phyloP scores from a whole-genome alignment of 495 filamentous ascomycete species.

The Ramalina peruviana region DNA sequence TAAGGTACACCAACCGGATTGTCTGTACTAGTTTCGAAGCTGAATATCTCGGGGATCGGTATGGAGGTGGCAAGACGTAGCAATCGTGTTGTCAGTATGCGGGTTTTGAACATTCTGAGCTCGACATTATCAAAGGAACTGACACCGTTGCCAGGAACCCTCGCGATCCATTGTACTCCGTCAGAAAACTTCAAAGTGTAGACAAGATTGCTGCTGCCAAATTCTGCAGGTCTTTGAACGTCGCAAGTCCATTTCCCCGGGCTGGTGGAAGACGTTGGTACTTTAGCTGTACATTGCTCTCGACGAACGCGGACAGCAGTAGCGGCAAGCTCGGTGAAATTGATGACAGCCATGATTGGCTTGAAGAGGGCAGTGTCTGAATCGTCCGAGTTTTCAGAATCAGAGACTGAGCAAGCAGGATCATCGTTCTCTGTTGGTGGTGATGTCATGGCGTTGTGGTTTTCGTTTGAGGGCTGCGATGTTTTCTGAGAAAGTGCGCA shows the following conservation, averaged over 20 bases:
- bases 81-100: constrained; percentile 11
- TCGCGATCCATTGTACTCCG: constrained; percentile 2
- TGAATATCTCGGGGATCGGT: constrained; percentile 20
- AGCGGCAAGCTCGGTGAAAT: not conserved
- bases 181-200: constrained; percentile 3
- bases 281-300: no score
- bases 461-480: no score
- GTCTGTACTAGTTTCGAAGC: constrained; percentile 8
- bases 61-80: constrained; percentile 16
- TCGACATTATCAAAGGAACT: constrained; percentile 7
- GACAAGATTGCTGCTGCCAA: not conserved
- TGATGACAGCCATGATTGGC: not conserved
- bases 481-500: no score
- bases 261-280: no score
- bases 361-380: no score
- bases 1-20: constrained; percentile 1
- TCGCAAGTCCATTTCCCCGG: not conserved
- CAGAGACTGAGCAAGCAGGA: no score
- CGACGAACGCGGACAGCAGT: not conserved
- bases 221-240: not conserved
- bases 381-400: no score
- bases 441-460: no score
- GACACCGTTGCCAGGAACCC: constrained; percentile 9
- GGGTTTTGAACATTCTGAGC: constrained; percentile 7
- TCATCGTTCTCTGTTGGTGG: no score